Base-by-base conservation (phyloP, 192 early-diverging fungal species). In the Backusella mclennaniae region DNA sequence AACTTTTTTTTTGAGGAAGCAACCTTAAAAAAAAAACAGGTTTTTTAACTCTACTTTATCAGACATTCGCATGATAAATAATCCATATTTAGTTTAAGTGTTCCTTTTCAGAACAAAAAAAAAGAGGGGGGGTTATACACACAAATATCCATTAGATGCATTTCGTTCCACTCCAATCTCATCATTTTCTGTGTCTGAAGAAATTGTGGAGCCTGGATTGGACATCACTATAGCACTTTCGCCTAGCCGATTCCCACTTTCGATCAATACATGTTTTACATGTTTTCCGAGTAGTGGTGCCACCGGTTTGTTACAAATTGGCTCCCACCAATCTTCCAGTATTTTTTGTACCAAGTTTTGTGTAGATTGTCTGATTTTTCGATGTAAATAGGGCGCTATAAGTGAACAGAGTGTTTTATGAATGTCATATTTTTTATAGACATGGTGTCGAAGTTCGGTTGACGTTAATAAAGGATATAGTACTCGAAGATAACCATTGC, bases 401-500 rank as follows among this genome's bases (percentile, higher is more conserved):
- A 89, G 70, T 29, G 86, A 79, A 36, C 73, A 76, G 8, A 89
- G 63, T 6, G 81, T 66, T 7, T 72, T 78, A 41, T 87, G 74
- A 29, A 89, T 88, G 31, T 87, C 80, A 15, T 79, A 41, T 15
- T 84, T 79, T 76, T 90, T 90, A 69, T 90, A 90, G 14, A 69
- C 67, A 2, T 74, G 46, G 6, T 75, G 63, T 5, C 52, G 52
- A 9, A 90, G 49, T 35, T 84, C 83, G 0, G 91, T 92, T 69
- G 93, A 91, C 49, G 85, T 82, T 31, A 95, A 77, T 39, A 93
- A 74, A 19, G 91, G 90, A 23, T 85, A 77, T 44, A 93, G 74
- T 3, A 95, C 90, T 14, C 87, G 86, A 63, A 95, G 76, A 73
- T 92, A 93, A 0, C 90, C 87, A 67, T 90, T 87, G 3, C 92